These are phyloP conservation scores for Colletotrichum spaethianum DNA, from an alignment of 2,329 filamentous ascomycete species.

Conservation along the genomic window DNA sequence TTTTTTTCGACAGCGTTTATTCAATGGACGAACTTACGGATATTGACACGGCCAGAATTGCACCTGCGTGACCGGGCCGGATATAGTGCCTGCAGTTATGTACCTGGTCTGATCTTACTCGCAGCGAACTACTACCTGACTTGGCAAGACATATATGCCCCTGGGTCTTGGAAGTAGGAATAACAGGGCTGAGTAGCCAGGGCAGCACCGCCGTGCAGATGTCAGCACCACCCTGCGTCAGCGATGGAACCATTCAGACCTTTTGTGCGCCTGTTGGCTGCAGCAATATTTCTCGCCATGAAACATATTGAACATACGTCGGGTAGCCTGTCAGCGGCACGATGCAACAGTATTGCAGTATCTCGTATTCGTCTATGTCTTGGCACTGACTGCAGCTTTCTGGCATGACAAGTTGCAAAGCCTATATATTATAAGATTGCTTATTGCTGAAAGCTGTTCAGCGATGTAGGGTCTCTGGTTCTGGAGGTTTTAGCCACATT, in stretches of 20 bases:
- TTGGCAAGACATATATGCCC: conserved; percentile 18
- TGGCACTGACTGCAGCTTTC: conserved; percentile 9
- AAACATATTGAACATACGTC: not conserved
- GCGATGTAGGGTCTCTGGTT: not conserved
- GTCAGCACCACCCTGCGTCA: not conserved
- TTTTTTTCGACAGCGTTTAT: not conserved
- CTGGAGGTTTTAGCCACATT: not conserved
- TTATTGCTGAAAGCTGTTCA: not conserved
- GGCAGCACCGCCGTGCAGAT: not conserved
- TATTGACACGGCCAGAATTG: not conserved
- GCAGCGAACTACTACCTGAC: conserved; percentile 23
- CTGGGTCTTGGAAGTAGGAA: conserved; percentile 18
- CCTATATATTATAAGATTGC: conserved; percentile 9
- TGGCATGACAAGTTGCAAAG: not conserved
- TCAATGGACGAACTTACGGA: not conserved
- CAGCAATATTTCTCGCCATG: not conserved
- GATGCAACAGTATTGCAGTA: conserved; percentile 21
- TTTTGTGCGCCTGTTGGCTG: not conserved
- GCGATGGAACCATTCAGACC: not conserved
- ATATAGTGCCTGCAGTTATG: not conserved
- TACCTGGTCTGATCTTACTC: conserved; percentile 11
- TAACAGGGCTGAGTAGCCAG: conserved; percentile 20
- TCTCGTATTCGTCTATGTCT: conserved; percentile 39
- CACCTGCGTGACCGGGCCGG: not conserved
- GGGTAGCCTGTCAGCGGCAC: not conserved